A percentile compares a stretch with the other conserved stretches of the same genome.
Evolutionary conservation across 1,284 basidiomycete species (phyloP).

Genomic region (Mycosarcoma mackinlayi): DNA sequence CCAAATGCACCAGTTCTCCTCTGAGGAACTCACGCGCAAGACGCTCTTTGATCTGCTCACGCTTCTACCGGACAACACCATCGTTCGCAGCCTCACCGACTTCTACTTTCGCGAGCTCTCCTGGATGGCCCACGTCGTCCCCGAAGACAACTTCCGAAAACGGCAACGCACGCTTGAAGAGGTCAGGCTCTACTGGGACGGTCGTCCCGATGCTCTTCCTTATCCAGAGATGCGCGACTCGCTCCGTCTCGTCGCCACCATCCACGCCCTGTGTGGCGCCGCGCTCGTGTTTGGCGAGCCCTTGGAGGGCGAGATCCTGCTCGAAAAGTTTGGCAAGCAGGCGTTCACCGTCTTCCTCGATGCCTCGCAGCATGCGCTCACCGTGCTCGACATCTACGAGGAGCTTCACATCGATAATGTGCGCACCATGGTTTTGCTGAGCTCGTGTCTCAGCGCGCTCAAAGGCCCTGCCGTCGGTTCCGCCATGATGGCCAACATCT

Average conservation of each 20-base stretch:
- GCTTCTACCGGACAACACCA: constrained; percentile 35
- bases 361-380: constrained; percentile 49
- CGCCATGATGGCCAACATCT: constrained; percentile 41
- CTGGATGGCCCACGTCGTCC: constrained; percentile 48
- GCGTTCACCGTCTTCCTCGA: constrained; percentile 48
- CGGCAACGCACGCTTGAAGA: constrained; percentile 28
- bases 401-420: constrained; percentile 57
- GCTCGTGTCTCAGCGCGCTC: constrained; percentile 32
- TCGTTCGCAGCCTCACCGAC: constrained; percentile 31
- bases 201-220: constrained; percentile 21
- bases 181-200: constrained; percentile 32
- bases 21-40: constrained; percentile 34
- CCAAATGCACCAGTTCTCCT: constrained; percentile 30
- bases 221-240: constrained; percentile 42
- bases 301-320: constrained; percentile 21
- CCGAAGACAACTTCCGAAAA: constrained; percentile 29
- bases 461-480: constrained; percentile 51
- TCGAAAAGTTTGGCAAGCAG: constrained; percentile 27
- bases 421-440: constrained; percentile 38
- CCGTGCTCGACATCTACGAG: constrained; percentile 52
- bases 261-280: constrained; percentile 42
- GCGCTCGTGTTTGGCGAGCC: constrained; percentile 41
- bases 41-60: constrained; percentile 44
- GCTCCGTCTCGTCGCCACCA: constrained; percentile 40
- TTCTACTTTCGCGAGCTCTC: constrained; percentile 52